Conservation (phyloP, 2,329 filamentous ascomycete genomes). For the Metarhizium guizhouense region DNA sequence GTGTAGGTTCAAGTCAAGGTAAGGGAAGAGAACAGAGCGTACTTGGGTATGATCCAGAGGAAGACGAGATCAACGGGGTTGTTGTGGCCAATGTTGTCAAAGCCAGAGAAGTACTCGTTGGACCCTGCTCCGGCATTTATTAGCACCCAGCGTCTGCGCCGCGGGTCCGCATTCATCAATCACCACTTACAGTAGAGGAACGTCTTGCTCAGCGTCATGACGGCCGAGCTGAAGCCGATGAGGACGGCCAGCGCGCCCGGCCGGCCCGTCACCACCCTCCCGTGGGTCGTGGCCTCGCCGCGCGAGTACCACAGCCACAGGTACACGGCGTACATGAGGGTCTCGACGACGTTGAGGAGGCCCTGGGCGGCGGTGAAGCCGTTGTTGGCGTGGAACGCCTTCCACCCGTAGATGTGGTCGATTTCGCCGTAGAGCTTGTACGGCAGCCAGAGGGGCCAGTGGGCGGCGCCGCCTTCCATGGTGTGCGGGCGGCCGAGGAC, state of each 20-base stretch:
- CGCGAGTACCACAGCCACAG: conserved; percentile 25
- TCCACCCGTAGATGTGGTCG: conserved; percentile 75
- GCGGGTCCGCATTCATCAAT: no score
- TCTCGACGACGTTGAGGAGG: conserved; percentile 60
- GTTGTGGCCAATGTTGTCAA: conserved; percentile 51
- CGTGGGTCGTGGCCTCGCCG: conserved; percentile 9
- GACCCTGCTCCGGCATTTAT: conserved; percentile 30
- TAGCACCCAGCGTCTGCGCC: no score
- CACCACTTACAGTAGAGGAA: conserved; percentile 44
- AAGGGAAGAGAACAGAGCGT: conserved; percentile 16
- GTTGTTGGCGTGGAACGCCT: conserved; percentile 55
- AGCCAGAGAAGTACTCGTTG: conserved; percentile 47
- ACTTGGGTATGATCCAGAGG: conserved; percentile 53
- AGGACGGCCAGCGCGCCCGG: conserved; percentile 36
- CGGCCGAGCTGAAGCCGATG: conserved; percentile 41
- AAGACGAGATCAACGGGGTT: conserved; percentile 31
- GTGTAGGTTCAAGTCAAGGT: background rate
- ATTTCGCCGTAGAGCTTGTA: conserved; percentile 74
- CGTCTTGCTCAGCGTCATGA: conserved; percentile 57
- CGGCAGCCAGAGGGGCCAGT: conserved; percentile 64
- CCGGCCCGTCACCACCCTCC: conserved; percentile 29
- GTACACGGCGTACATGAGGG: conserved; percentile 53
- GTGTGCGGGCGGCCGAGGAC: conserved; percentile 70
- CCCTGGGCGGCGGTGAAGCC: conserved; percentile 76
- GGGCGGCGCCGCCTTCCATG: conserved; percentile 68